Evolutionary conservation across 2,329 filamentous ascomycete genomes (phyloP).

Genomic region (Anisogramma anomala): DNA sequence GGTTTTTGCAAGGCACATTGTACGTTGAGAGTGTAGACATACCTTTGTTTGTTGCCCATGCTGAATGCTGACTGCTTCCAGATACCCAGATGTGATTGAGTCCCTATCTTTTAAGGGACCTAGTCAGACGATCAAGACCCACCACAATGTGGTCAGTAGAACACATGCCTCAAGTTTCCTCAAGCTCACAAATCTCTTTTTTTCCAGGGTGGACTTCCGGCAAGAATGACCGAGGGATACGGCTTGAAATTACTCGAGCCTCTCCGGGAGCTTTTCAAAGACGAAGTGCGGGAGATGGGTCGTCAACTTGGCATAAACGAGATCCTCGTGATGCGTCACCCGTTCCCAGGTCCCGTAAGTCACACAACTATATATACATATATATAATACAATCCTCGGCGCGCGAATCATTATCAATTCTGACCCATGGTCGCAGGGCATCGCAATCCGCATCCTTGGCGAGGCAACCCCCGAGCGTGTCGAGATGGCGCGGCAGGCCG

Average conservation of each 20-base stretch:
- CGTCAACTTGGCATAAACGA: constrained; percentile 58
- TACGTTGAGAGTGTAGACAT: constrained; percentile 38
- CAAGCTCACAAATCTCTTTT: neutral
- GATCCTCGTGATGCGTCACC: constrained; percentile 68
- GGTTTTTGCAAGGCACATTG: constrained; percentile 77
- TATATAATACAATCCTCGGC: too few relatives aligned
- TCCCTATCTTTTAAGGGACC: constrained; percentile 36
- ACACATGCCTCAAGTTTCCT: neutral
- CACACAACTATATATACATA: too few relatives aligned
- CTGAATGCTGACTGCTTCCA: constrained; percentile 2
- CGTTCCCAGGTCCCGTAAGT: constrained; percentile 49
- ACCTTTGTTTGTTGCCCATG: neutral
- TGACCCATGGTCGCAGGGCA: constrained; percentile 26
- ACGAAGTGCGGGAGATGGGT: constrained; percentile 63
- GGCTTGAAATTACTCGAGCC: constrained; percentile 61
- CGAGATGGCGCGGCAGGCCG: constrained; percentile 65
- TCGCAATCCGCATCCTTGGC: constrained; percentile 71
- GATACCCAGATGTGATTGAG: constrained; percentile 29
- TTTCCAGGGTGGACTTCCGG: constrained; percentile 3
- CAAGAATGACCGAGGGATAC: constrained; percentile 1
- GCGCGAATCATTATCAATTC: too few relatives aligned
- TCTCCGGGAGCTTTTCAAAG: constrained; percentile 70
- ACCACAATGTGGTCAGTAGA: constrained; percentile 4
- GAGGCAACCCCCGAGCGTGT: constrained; percentile 74
- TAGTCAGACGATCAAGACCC: constrained; percentile 37